Evolutionary conservation across 2,329 filamentous ascomycete genomes (phyloP).

Genomic region (Orbilia oligospora): DNA sequence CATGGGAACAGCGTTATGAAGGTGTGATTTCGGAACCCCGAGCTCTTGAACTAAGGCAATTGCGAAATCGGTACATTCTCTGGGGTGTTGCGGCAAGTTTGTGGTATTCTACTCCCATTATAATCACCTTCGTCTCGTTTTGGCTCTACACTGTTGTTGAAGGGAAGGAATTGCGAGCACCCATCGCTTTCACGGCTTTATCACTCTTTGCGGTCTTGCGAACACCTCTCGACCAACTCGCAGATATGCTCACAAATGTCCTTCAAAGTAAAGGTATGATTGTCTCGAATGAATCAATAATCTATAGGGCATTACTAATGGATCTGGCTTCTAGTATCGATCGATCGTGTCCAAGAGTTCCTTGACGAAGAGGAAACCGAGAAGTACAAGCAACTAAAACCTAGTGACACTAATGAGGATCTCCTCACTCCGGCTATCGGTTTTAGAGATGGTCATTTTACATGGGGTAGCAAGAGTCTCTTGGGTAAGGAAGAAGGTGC

Average conservation of each 20-base stretch:
- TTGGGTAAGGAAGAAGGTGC: constrained; percentile 72
- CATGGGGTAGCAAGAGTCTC: constrained; percentile 79
- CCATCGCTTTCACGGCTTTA: constrained; percentile 93
- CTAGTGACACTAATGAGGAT: constrained; percentile 74
- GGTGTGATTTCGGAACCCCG: constrained; percentile 91
- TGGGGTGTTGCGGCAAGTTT: constrained; percentile 93
- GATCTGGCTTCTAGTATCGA: constrained; percentile 73
- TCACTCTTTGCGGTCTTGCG: constrained; percentile 95
- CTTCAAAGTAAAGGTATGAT: constrained; percentile 82
- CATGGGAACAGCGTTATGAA: constrained; percentile 94
- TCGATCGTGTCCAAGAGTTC: constrained; percentile 96
- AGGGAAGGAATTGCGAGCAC: constrained; percentile 88
- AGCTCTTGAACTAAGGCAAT: constrained; percentile 79
- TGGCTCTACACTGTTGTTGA: constrained; percentile 92
- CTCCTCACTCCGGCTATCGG: constrained; percentile 82
- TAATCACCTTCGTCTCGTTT: constrained; percentile 98
- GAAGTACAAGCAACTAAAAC: constrained; percentile 87
- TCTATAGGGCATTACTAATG: constrained; percentile 3
- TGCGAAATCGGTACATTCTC: constrained; percentile 86
- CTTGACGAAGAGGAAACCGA: constrained; percentile 93
- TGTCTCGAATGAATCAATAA: not conserved
- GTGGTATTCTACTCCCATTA: constrained; percentile 94
- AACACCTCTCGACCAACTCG: constrained; percentile 92
- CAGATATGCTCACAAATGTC: constrained; percentile 98
- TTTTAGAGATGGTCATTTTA: constrained; percentile 85